Percentiles rank a stretch among this genome's conserved stretches.
These are phyloP conservation scores for Lactarius evosmus DNA, from an alignment of 768 basidiomycete genomes.

Conservation along the genomic window DNA sequence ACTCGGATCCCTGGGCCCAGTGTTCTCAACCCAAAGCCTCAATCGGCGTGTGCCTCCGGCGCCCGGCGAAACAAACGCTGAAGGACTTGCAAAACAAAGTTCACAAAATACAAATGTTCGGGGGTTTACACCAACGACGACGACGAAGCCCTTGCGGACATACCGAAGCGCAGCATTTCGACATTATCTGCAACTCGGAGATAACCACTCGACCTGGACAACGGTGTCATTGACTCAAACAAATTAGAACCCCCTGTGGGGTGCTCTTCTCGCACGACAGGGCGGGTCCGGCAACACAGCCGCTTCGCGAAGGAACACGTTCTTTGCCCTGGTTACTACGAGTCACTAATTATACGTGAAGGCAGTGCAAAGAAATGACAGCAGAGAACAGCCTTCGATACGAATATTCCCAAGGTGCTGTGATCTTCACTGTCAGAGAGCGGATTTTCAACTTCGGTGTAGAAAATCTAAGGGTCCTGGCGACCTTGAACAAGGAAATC, in stretches of 20 bases:
- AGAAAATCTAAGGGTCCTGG: neutral
- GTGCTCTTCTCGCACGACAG: neutral
- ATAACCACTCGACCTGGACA: neutral
- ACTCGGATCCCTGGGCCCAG: neutral
- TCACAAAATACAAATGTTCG: neutral
- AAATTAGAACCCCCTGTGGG: neutral
- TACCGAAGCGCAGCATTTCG: neutral
- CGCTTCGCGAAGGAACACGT: neutral
- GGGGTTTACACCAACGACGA: neutral
- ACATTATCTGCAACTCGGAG: neutral
- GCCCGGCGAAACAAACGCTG: neutral
- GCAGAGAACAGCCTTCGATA: slow-evolving; percentile 21
- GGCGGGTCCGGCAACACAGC: slow-evolving; percentile 8
- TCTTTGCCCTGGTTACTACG: neutral
- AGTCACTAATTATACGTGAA: neutral
- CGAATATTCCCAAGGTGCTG: slow-evolving; percentile 8
- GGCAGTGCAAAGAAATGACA: slow-evolving; percentile 14
- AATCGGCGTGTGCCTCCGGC: neutral
- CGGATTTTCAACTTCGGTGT: neutral
- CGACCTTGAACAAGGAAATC: neutral
- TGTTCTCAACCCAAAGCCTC: neutral
- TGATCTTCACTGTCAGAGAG: neutral
- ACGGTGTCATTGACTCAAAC: slow-evolving; percentile 6
- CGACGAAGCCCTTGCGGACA: neutral
- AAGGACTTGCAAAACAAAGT: neutral